Evolutionary conservation across 164 flowering plant species (phyloP).

Genomic region (grape (Vitis vinifera)): DNA sequence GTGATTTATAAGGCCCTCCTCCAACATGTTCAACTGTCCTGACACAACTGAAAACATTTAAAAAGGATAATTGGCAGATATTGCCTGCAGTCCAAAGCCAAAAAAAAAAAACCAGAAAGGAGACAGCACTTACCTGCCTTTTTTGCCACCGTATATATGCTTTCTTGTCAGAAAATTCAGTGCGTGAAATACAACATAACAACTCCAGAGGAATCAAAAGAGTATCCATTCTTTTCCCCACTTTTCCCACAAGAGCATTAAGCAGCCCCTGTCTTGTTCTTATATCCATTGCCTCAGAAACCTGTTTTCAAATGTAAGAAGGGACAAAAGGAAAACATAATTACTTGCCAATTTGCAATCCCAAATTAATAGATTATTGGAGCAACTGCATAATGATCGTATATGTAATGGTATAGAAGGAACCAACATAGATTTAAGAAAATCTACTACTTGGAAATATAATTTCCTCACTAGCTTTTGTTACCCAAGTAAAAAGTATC

Average conservation of each 20-base stretch:
- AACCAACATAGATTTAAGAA: too few species aligned
- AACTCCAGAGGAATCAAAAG: constrained; percentile 90
- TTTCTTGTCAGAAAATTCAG: constrained; percentile 95
- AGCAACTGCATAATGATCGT: neutral
- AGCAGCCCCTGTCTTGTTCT: constrained; percentile 92
- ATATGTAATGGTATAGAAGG: too few species aligned
- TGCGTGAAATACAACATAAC: constrained; percentile 79
- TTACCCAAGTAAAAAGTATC: too few species aligned
- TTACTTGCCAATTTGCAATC: neutral
- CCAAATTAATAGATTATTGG: neutral
- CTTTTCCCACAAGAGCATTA: constrained; percentile 83
- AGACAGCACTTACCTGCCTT: constrained; percentile 72
- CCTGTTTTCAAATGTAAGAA: constrained; percentile 40
- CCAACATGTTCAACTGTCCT: constrained; percentile 82
- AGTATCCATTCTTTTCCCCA: constrained; percentile 96
- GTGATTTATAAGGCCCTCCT: constrained; percentile 92
- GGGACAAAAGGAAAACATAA: neutral
- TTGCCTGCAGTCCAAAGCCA: neutral
- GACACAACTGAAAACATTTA: constrained; percentile 10
- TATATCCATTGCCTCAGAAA: constrained; percentile 89
- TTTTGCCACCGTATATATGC: constrained; percentile 93
- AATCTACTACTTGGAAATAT: too few species aligned
- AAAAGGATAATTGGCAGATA: neutral
- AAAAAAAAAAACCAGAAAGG: neutral
- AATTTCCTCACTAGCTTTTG: too few species aligned